Base-by-base conservation (phyloP, 177 flowering plant genomes). In the Tripterygium wilfordii region DNA sequence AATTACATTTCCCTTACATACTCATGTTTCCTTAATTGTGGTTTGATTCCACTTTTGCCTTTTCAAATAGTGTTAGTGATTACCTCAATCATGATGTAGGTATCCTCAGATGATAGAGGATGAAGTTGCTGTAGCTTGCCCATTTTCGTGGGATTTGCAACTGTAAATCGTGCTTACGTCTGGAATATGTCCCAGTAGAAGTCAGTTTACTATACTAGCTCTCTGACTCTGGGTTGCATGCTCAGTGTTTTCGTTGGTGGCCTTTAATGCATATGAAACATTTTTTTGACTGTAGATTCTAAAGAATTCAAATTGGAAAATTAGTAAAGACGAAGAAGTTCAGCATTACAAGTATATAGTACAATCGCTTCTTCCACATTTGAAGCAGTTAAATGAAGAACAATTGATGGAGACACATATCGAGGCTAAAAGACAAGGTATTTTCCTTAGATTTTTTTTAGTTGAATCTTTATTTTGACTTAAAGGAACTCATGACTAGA, bases 151-250 rank as follows among this genome's bases (percentile, higher is more conserved):
- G 62, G 37, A 63, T 63, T 42, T 80, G 86, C 71, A 80, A 80
- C 49, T 80, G 86, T 58, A 80, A 77, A 48, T 33, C 67, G 15
- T 78, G 86, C 61, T 62, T 80, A 51, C 73, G 86, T 7, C 21
- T 17, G 31, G 60, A n/a, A n/a, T n/a, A 48, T 36, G 45, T 15
- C 27, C 36, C 30, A 16, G 3, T 26, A 27, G 21, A 67, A 49
- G 71, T 64, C 20, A 33, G 63, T 28, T 33, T 43, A 18, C 18
- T 8, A 40, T n/a, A n/a, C n/a, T n/a, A n/a, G n/a, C 14, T 6
- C 2, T 22, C 5, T n/a, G 9, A 3, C 39, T n/a, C 42, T 1
- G 8, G 23, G 14, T 23, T 36, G 35, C 5, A 15, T 40, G 15
- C 32, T 2, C 48, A 13, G 12, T 42, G 3, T 19, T 23, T 13